Evolutionary conservation across 2,329 filamentous ascomycete species (phyloP).

Genomic region (Mollisia scopiformis): DNA sequence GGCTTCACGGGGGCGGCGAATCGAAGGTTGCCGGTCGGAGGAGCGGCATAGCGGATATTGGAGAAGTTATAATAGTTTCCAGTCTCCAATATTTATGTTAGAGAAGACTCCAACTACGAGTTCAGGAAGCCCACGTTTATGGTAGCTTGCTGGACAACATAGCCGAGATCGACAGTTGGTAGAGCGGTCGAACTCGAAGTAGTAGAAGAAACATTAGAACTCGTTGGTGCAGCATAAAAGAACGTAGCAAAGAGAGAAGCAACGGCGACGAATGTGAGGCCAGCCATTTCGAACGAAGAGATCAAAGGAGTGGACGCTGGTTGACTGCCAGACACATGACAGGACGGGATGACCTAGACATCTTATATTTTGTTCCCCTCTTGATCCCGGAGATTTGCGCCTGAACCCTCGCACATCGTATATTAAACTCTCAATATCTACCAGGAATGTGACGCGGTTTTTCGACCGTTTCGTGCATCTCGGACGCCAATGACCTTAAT

Average conservation of each 20-base stretch:
- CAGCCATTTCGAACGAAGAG: background rate
- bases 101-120: conserved; percentile 36
- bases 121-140: conserved; percentile 29
- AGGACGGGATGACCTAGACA: background rate
- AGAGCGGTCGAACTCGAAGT: conserved; percentile 1
- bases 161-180: conserved; percentile 37
- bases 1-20: conserved; percentile 45
- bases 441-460: background rate
- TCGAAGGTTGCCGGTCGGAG: conserved; percentile 47
- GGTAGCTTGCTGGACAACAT: conserved; percentile 33
- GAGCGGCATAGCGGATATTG: conserved; percentile 48
- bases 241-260: background rate
- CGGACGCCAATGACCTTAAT: background rate
- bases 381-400: background rate
- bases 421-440: background rate
- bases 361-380: background rate
- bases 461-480: background rate
- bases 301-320: background rate
- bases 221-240: background rate
- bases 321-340: background rate
- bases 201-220: background rate
- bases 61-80: conserved; percentile 42
- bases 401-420: background rate
- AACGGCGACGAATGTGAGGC: background rate
- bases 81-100: conserved; percentile 33